Evolutionary conservation across 129 eudicot genomes (phyloP).

Genomic region (Centaurea solstitialis): DNA sequence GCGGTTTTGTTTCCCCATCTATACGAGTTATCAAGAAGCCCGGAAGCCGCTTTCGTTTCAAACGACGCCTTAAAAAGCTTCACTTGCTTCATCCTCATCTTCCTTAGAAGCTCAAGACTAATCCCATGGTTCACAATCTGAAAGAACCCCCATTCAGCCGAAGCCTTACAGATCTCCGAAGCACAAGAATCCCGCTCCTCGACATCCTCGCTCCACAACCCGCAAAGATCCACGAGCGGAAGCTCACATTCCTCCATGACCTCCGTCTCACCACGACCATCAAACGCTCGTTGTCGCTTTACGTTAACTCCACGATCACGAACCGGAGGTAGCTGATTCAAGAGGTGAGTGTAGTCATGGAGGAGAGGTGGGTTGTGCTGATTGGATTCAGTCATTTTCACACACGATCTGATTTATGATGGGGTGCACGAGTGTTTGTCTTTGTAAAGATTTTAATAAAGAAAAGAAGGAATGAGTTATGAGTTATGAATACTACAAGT

Average conservation of each 20-base stretch:
- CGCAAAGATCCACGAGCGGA: constrained; percentile 58
- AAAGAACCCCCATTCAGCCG: constrained; percentile 77
- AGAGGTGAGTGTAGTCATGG: constrained; percentile 39
- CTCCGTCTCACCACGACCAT: constrained; percentile 5
- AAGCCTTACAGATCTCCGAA: constrained; percentile 49
- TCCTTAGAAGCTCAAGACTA: constrained; percentile 38
- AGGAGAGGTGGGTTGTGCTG: constrained; percentile 52
- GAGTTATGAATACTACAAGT: constrained; percentile 17
- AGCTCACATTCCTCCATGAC: constrained; percentile 41
- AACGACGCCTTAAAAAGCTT: constrained; percentile 57
- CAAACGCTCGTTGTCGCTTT: not conserved
- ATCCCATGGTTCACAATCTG: constrained; percentile 72
- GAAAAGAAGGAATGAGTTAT: constrained; percentile 7
- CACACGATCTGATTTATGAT: constrained; percentile 15
- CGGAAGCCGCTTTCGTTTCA: constrained; percentile 41
- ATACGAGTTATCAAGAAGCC: constrained; percentile 63
- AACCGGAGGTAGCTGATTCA: not conserved
- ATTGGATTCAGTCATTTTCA: constrained; percentile 41
- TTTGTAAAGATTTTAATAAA: constrained; percentile 15
- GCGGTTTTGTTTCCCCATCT: constrained; percentile 69
- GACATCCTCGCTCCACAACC: constrained; percentile 36
- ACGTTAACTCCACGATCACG: not conserved
- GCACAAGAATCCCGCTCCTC: constrained; percentile 38
- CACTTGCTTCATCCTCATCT: constrained; percentile 61
- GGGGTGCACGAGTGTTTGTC: constrained; percentile 27